Percentiles rank a stretch among this genome's conserved stretches.
Conservation (phyloP, 345 rosid species). For the Hibiscus syriacus region DNA sequence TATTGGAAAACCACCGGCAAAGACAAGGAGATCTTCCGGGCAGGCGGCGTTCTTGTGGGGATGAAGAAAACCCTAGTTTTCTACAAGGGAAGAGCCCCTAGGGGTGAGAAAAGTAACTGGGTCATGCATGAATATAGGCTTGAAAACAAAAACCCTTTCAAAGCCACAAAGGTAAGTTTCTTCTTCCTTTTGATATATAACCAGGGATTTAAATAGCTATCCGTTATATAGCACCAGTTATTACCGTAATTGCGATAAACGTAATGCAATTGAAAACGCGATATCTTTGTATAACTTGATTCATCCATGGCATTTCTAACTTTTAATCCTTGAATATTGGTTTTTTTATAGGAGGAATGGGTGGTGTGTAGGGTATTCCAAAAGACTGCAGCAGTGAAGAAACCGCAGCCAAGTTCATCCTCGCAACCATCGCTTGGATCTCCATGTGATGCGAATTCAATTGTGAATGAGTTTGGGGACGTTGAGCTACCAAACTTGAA, state of each 20-base stretch:
- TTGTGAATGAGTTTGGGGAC: conserved; percentile 64
- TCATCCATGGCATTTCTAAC: no score
- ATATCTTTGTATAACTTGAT: no score
- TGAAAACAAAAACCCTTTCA: conserved; percentile 61
- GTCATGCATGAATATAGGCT: conserved; percentile 97
- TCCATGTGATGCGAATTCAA: conserved; percentile 68
- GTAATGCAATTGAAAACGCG: no score
- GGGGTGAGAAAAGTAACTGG: conserved; percentile 96
- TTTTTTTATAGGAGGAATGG: conserved; percentile 10
- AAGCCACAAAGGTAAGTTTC: conserved; percentile 45
- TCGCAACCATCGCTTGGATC: conserved; percentile 67
- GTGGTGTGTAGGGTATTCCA: conserved; percentile 11
- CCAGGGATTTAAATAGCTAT: no score
- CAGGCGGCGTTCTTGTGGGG: conserved; percentile 61
- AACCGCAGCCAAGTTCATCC: conserved; percentile 48
- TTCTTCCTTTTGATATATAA: no score
- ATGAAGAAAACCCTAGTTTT: conserved; percentile 98
- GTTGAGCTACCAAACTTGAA: conserved; percentile 52
- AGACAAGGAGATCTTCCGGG: conserved; percentile 70
- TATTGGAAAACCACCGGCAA: conserved; percentile 96
- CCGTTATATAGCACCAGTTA: no score
- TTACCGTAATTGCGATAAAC: no score
- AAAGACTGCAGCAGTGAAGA: conserved; percentile 26
- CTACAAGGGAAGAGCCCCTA: conserved; percentile 89
- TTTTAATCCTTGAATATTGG: no score